Conservation (phyloP, 2,329 filamentous ascomycete species). For the Bipolaris sorokiniana region DNA sequence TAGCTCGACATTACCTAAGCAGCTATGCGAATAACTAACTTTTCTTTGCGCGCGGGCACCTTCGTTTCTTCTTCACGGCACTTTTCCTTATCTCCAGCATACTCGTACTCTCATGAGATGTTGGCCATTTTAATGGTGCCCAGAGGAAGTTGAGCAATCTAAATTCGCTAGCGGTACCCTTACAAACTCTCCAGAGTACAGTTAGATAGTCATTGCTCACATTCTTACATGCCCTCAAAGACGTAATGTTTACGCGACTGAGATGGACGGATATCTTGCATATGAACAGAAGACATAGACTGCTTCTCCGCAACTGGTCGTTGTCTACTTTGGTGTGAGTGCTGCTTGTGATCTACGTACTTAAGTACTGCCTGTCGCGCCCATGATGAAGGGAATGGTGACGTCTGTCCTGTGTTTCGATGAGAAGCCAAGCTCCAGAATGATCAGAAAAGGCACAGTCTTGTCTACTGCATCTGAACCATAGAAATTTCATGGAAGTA, state of each 20-base stretch:
- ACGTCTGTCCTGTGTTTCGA: too few relatives aligned
- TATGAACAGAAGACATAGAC: neutral
- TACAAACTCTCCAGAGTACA: slow-evolving; percentile 74
- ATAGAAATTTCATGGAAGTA: neutral
- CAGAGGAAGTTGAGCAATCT: slow-evolving; percentile 79
- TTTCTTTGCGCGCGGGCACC: slow-evolving; percentile 25
- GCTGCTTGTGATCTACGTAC: neutral
- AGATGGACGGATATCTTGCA: too few relatives aligned
- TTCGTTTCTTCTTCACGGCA: slow-evolving; percentile 63
- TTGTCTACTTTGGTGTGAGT: neutral
- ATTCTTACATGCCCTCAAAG: slow-evolving; percentile 50
- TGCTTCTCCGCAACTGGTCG: neutral
- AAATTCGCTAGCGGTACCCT: slow-evolving; percentile 99
- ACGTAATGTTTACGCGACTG: neutral
- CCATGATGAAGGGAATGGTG: neutral
- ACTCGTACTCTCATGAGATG: slow-evolving; percentile 63
- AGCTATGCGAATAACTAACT: slow-evolving; percentile 26
- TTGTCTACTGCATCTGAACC: neutral
- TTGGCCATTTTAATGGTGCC: slow-evolving; percentile 92
- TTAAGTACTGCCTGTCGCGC: neutral
- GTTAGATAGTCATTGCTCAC: slow-evolving; percentile 98
- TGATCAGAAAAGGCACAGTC: too few relatives aligned
- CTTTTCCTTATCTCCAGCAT: slow-evolving; percentile 93
- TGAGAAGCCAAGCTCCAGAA: neutral
- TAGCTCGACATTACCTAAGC: slow-evolving; percentile 30